These are phyloP conservation scores for Plantago ovata DNA, from an alignment of 257 asterid species.

Conservation along the genomic window DNA sequence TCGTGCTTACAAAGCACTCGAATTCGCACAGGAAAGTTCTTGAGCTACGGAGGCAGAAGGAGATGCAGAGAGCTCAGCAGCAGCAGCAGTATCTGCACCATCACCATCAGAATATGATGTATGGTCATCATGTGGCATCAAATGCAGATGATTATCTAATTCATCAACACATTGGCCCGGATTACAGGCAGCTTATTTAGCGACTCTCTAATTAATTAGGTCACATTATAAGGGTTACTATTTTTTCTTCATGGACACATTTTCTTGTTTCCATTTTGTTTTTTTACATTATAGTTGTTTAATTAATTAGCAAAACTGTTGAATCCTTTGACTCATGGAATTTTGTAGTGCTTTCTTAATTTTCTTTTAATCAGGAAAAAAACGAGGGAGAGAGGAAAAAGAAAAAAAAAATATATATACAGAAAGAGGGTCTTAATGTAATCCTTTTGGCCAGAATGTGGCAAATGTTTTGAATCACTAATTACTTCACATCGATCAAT, in stretches of 20 bases:
- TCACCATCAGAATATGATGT: slow-evolving; percentile 59
- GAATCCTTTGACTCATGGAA: slow-evolving; percentile 41
- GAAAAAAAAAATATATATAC: too few species aligned
- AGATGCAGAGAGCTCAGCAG: slow-evolving; percentile 48
- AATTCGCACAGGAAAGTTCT: slow-evolving; percentile 85
- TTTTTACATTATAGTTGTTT: slow-evolving; percentile 8
- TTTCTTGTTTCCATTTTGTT: not conserved
- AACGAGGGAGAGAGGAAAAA: slow-evolving; percentile 8
- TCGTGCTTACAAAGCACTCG: slow-evolving; percentile 70
- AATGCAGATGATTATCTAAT: slow-evolving; percentile 76
- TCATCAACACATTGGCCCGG: slow-evolving; percentile 78
- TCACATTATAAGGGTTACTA: slow-evolving; percentile 11
- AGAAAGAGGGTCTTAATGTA: slow-evolving; percentile 30
- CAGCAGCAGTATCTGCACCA: slow-evolving; percentile 53
- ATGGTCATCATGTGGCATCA: slow-evolving; percentile 44
- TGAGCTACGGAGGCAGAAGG: slow-evolving; percentile 86
- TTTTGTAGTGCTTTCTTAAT: slow-evolving; percentile 28
- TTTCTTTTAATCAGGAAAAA: slow-evolving; percentile 5
- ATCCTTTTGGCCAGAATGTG: slow-evolving; percentile 27
- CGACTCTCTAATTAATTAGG: too few species aligned
- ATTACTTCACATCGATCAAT: slow-evolving; percentile 5
- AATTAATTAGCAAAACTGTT: not conserved
- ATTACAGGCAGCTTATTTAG: slow-evolving; percentile 65
- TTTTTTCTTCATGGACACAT: not conserved
- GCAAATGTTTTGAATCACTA: slow-evolving; percentile 31